phyloP scores from a whole-genome alignment of 192 early-diverging fungal genomes.

The Paraglomus occultum region DNA sequence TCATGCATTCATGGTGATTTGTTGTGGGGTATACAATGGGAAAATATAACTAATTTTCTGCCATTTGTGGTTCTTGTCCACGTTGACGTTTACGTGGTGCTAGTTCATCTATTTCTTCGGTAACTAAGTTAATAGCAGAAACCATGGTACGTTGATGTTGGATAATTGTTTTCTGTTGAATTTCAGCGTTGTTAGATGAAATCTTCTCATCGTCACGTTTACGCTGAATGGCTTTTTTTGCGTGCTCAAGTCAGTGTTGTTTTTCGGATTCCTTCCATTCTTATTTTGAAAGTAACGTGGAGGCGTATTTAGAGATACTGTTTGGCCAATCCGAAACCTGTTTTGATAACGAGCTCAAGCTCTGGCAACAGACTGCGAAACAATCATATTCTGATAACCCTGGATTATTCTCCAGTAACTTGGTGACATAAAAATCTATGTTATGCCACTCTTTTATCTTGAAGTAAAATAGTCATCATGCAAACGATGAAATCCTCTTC shows the following conservation, averaged over 20 bases:
- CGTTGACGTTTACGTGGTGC: conserved; percentile 6
- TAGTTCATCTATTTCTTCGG: conserved; percentile 19
- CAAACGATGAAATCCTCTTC: conserved; percentile 22
- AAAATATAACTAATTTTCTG: conserved; percentile 24
- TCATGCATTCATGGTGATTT: conserved; percentile 20
- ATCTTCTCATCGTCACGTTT: conserved; percentile 18
- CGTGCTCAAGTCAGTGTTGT: conserved; percentile 15
- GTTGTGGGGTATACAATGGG: conserved; percentile 19
- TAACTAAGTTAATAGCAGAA: conserved; percentile 28
- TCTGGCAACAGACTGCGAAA: conserved; percentile 9
- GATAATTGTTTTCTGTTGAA: conserved; percentile 24
- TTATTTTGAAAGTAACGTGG: conserved; percentile 27
- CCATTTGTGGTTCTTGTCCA: not conserved
- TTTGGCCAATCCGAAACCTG: conserved; percentile 26
- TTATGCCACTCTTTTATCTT: conserved; percentile 30
- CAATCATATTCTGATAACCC: conserved; percentile 18
- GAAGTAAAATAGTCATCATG: conserved; percentile 26
- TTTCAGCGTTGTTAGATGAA: conserved; percentile 15
- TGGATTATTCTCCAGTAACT: conserved; percentile 26
- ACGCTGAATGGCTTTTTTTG: conserved; percentile 18
- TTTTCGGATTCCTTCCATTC: conserved; percentile 25
- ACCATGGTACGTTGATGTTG: conserved; percentile 5
- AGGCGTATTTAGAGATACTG: conserved; percentile 22
- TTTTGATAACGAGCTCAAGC: conserved; percentile 16
- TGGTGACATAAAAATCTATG: conserved; percentile 21